Evolutionary conservation across 768 basidiomycete species (phyloP).

Genomic region (Tricholoma sp.): DNA sequence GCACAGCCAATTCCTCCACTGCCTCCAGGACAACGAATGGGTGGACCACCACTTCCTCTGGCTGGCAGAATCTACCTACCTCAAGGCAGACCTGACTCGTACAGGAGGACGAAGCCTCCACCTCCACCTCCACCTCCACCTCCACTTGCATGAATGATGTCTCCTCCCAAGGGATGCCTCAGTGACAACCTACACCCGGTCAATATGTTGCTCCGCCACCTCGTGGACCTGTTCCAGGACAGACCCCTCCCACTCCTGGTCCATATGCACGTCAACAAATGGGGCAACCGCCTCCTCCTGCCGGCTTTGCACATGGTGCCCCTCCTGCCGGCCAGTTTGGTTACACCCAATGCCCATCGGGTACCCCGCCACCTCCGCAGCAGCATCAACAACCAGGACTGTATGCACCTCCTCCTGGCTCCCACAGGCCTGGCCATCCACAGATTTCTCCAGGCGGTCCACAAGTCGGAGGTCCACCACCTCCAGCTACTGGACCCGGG

Average conservation of each 20-base stretch:
- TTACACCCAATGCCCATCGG: constrained; percentile 17
- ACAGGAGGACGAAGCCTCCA: constrained; percentile 21
- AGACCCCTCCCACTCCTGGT: constrained; percentile 38
- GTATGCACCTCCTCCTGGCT: constrained; percentile 39
- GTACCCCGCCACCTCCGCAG: constrained; percentile 15
- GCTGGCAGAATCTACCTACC: constrained; percentile 26
- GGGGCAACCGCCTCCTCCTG: constrained; percentile 25
- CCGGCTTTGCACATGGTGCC: constrained; percentile 30
- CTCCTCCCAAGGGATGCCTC: constrained; percentile 38
- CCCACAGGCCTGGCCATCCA: constrained; percentile 20
- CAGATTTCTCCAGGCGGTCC: constrained; percentile 16
- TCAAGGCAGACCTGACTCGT: constrained; percentile 24
- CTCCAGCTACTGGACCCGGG: constrained; percentile 6
- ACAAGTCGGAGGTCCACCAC: no score
- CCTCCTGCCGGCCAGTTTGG: constrained; percentile 24
- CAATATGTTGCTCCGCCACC: constrained; percentile 45
- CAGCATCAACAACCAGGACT: constrained; percentile 28
- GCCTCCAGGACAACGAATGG: constrained; percentile 31
- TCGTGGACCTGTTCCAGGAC: constrained; percentile 36
- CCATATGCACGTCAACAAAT: constrained; percentile 34
- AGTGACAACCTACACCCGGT: constrained; percentile 40
- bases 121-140: no score
- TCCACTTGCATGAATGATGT: constrained; percentile 42
- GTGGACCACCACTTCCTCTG: constrained; percentile 22
- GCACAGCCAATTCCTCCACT: constrained; percentile 39